Conservation (phyloP, 1,284 basidiomycete species). For the Coniferiporia sulphurascens region DNA sequence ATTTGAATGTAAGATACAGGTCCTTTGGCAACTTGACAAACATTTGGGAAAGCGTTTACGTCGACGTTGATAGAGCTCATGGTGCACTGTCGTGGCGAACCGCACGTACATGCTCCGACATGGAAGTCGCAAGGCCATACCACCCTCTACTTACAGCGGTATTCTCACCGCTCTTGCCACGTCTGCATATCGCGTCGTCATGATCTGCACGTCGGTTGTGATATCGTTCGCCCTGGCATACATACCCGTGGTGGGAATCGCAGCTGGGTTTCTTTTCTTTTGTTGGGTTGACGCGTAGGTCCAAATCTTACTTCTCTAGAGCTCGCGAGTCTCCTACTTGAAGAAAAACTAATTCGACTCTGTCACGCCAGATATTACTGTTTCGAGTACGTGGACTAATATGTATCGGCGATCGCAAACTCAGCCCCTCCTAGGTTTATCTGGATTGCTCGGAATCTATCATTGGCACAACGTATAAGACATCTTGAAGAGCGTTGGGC, state of each 20-base stretch:
- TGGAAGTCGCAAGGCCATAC: slow-evolving; percentile 45
- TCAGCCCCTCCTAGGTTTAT: slow-evolving; percentile 48
- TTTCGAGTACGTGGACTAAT: slow-evolving; percentile 61
- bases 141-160: slow-evolving; percentile 56
- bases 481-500: slow-evolving; percentile 83
- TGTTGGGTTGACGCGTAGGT: slow-evolving; percentile 84
- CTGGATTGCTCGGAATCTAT: slow-evolving; percentile 70
- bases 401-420: not conserved
- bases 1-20: slow-evolving; percentile 62
- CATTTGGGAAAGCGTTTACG: not conserved
- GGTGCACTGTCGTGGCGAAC: slow-evolving; percentile 69
- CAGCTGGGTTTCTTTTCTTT: slow-evolving; percentile 61
- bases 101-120: slow-evolving; percentile 63
- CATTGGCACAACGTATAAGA: slow-evolving; percentile 60
- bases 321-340: slow-evolving; percentile 5
- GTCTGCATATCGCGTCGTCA: slow-evolving; percentile 72
- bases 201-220: slow-evolving; percentile 72
- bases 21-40: not conserved
- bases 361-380: slow-evolving; percentile 65
- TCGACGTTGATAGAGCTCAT: slow-evolving; percentile 48
- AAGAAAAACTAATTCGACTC: not conserved
- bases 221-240: slow-evolving; percentile 60
- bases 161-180: slow-evolving; percentile 69
- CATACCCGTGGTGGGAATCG: slow-evolving; percentile 59
- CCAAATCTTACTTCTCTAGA: not conserved